Evolutionary conservation across 129 eudicot genomes (phyloP).

Genomic region (Glebionis coronaria): DNA sequence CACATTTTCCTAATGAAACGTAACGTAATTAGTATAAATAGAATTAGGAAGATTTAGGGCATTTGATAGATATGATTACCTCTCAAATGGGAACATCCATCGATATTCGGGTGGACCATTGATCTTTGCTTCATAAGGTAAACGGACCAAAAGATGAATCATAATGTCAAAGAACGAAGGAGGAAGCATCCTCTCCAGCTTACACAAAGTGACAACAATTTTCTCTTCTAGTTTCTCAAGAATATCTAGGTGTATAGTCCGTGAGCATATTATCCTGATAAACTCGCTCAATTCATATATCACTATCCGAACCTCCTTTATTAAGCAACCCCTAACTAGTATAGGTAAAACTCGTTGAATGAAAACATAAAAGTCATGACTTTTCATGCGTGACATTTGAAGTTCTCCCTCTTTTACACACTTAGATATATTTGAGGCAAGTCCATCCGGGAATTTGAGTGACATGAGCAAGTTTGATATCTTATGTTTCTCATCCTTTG

Average conservation of each 20-base stretch:
- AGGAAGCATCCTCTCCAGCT: too few relatives aligned
- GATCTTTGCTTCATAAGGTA: too few relatives aligned
- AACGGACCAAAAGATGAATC: too few relatives aligned
- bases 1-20: background rate
- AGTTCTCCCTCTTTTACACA: background rate
- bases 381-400: background rate
- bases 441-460: background rate
- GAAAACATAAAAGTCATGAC: background rate
- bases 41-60: too few relatives aligned
- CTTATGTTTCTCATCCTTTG: background rate
- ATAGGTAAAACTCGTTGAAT: conserved; percentile 7
- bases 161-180: too few relatives aligned
- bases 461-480: background rate
- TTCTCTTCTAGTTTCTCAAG: too few relatives aligned
- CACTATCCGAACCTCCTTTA: conserved; percentile 2
- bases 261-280: too few relatives aligned
- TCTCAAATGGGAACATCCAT: background rate
- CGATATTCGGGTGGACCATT: too few relatives aligned
- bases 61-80: too few relatives aligned
- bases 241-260: too few relatives aligned
- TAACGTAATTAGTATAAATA: too few relatives aligned
- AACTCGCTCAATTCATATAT: background rate
- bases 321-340: conserved; percentile 7
- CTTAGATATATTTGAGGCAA: background rate
- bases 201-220: too few relatives aligned